Base-by-base conservation (phyloP, 176 grass and related monocot genomes). In the Rhynchospora tenuis region DNA sequence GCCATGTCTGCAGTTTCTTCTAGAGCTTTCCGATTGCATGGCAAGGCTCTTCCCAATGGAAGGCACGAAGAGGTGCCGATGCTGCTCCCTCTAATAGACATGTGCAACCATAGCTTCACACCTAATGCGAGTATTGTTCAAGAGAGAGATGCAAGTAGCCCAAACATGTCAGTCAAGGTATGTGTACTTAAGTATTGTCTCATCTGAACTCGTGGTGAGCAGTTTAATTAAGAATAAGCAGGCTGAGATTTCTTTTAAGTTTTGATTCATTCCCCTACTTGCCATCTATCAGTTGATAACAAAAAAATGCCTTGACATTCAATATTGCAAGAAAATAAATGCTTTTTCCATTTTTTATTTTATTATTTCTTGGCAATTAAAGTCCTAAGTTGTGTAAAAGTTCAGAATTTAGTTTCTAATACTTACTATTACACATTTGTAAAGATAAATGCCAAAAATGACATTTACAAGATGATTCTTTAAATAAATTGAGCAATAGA, bases 71-170 rank as follows among this genome's bases (percentile, higher is more conserved):
- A 93, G 87, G 88, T 90, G 61, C 93, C 91, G 19, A 99, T 95
- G 93, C n/a, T 99, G 63, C 88, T 99, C 84, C 96, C 96, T 58
- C 84, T 99, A 31, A 89, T 99, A 80, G 96, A 99, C 87, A 95
- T 99, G 96, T 99, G 96, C 75, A 99, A 99, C 80, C 96, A 99
- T 84, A 95, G 89, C 82, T 93, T 95, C 85, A 85, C 72, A 33
- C 93, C 93, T 5, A 99, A 91, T 88, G 93, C 93, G 57, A 67
- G 80, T 88, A 98, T 95, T 89, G 86, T 95, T 67, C 96, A 98
- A 77, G 89, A 95, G 64, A 84, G 88, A 86, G 84, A 90, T 91
- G 77, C 86, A 42, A 86, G 87, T 78, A 92, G 83, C 83, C 87
- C 85, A 86, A 88, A 93, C 62, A 87, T 95, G 89, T 95, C 89